phyloP scores from a whole-genome alignment of 306 rosid genomes.

The Dalbergia cultrata region DNA sequence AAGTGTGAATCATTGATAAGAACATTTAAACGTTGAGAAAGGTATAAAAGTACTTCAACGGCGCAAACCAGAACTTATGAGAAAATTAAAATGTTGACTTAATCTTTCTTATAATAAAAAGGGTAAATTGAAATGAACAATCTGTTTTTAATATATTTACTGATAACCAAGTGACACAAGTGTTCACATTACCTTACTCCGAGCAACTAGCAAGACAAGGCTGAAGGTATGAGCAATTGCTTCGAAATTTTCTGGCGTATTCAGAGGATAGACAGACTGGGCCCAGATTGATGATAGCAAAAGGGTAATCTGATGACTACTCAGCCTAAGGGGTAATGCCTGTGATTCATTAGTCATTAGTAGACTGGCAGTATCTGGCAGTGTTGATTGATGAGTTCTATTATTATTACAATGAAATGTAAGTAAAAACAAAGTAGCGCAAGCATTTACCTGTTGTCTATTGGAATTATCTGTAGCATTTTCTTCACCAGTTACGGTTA shows the following conservation, averaged over 20 bases:
- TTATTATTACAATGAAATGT: constrained; percentile 16
- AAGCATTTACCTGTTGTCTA: constrained; percentile 66
- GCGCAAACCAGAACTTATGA: constrained; percentile 19
- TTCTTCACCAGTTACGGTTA: constrained; percentile 48
- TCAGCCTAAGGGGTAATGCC: constrained; percentile 77
- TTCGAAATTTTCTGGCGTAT: constrained; percentile 86
- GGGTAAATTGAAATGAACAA: constrained; percentile 10
- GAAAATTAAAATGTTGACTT: constrained; percentile 12
- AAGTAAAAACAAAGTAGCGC: constrained; percentile 14
- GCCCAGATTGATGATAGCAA: constrained; percentile 90
- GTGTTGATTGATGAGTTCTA: constrained; percentile 25
- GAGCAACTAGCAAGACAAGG: constrained; percentile 87
- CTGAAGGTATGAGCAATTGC: constrained; percentile 95
- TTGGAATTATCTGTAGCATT: constrained; percentile 40
- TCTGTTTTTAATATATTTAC: neutral
- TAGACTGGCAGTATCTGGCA: constrained; percentile 39
- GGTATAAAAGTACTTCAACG: neutral
- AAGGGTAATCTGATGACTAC: constrained; percentile 91
- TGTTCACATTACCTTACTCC: constrained; percentile 72
- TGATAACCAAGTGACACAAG: constrained; percentile 21
- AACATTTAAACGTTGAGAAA: constrained; percentile 8
- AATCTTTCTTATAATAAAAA: neutral
- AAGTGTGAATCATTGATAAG: constrained; percentile 13
- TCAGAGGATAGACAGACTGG: constrained; percentile 80
- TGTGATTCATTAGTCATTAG: constrained; percentile 56